A percentile compares a stretch with the other conserved stretches of the same genome.
Evolutionary conservation across 2,329 filamentous ascomycete genomes (phyloP).

Genomic region (Calonectria pseudoreteaudii): DNA sequence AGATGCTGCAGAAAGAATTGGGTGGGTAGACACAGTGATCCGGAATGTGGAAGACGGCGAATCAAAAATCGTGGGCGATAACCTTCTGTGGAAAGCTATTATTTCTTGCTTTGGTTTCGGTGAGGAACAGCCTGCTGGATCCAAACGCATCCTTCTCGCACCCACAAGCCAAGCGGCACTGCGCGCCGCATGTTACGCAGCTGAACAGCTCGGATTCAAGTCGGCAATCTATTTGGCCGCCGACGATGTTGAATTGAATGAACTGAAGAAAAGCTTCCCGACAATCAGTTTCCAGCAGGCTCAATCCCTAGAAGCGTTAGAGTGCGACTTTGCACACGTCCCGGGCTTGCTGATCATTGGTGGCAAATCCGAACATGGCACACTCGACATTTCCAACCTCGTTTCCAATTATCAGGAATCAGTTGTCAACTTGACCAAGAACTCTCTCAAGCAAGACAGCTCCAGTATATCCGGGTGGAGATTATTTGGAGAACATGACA

Average conservation of each 20-base stretch:
- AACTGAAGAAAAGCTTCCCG: background rate
- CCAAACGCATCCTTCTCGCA: background rate
- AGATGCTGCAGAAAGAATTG: background rate
- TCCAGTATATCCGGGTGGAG: background rate
- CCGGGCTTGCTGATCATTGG: background rate
- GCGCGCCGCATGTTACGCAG: background rate
- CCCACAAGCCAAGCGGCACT: background rate
- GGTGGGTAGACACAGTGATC: background rate
- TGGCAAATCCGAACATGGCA: background rate
- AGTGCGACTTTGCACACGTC: background rate
- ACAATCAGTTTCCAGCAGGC: background rate
- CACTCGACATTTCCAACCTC: background rate
- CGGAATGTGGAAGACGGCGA: background rate
- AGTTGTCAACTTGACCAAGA: background rate
- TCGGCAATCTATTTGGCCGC: background rate
- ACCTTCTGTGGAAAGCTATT: background rate
- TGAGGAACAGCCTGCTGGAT: background rate
- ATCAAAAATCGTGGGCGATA: background rate
- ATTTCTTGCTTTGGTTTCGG: background rate
- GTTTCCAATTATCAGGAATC: background rate
- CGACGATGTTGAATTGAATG: background rate
- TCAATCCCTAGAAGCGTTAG: background rate
- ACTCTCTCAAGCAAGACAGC: background rate
- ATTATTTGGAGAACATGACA: background rate
- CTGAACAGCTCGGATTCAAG: background rate